Evolutionary conservation across 2,329 filamentous ascomycete species (phyloP).

Genomic region (Neofusicoccum umdonicola): DNA sequence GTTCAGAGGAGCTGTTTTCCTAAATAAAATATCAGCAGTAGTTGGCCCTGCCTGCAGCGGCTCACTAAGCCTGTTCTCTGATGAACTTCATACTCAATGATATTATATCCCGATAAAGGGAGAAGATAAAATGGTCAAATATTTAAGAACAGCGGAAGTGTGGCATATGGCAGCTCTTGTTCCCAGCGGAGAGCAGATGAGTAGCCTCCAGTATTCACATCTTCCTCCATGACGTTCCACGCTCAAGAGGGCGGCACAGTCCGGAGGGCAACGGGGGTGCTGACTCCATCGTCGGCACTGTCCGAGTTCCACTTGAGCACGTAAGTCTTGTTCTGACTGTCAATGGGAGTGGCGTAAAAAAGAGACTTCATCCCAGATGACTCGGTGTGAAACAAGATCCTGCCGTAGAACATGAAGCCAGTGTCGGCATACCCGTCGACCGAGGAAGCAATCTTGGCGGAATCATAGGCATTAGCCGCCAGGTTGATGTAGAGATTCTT

Average conservation of each 20-base stretch:
- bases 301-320: conserved; percentile 10
- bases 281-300: neutral
- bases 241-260: neutral
- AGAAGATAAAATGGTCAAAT: too few relatives aligned
- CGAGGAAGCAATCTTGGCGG: neutral
- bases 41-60: too few relatives aligned
- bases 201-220: too few relatives aligned
- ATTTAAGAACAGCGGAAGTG: too few relatives aligned
- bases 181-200: too few relatives aligned
- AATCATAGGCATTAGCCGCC: neutral
- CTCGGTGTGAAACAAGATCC: neutral
- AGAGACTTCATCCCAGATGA: neutral
- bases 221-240: too few relatives aligned
- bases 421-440: conserved; percentile 1
- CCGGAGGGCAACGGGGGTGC: conserved; percentile 6
- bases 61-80: too few relatives aligned
- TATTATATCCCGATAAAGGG: too few relatives aligned
- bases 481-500: conserved; percentile 9
- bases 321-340: neutral
- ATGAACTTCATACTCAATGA: too few relatives aligned
- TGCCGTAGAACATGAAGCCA: conserved; percentile 8
- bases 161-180: too few relatives aligned
- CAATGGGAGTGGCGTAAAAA: conserved; percentile 8
- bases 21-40: too few relatives aligned
- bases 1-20: too few relatives aligned